A percentile compares a stretch with the other conserved stretches of the same genome.
Conservation (phyloP, 2,329 filamentous ascomycete species). For the Capronia coronata region DNA sequence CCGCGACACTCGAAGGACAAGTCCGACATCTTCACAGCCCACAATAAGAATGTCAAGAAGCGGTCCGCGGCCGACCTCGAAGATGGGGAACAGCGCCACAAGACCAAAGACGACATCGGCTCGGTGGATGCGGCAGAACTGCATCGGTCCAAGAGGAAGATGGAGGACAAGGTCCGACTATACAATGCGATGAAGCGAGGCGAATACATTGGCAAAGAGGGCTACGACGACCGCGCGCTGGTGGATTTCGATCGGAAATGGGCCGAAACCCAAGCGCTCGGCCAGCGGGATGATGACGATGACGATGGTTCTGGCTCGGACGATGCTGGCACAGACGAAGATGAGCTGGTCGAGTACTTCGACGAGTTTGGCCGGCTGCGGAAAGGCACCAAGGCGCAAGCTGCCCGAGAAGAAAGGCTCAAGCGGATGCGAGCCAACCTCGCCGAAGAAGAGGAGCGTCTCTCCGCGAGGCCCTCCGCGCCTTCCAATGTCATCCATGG, state of each 20-base stretch:
- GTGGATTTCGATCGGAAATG: constrained; percentile 97
- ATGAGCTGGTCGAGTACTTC: constrained; percentile 66
- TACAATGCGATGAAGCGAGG: constrained; percentile 89
- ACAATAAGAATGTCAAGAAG: constrained; percentile 58
- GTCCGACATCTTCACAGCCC: constrained; percentile 61
- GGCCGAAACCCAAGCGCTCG: constrained; percentile 60
- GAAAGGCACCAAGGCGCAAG: constrained; percentile 63
- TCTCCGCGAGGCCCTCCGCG: constrained; percentile 53
- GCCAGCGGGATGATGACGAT: constrained; percentile 31
- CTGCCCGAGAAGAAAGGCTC: constrained; percentile 55
- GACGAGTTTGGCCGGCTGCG: constrained; percentile 90
- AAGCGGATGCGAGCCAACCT: constrained; percentile 48
- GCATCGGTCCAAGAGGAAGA: constrained; percentile 65
- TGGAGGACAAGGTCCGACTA: constrained; percentile 83
- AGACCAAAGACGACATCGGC: constrained; percentile 54
- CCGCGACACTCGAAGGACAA: constrained; percentile 49
- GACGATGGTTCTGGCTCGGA: constrained; percentile 33
- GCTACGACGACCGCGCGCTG: constrained; percentile 45
- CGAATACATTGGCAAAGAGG: constrained; percentile 55
- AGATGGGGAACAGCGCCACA: constrained; percentile 57
- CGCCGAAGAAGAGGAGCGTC: constrained; percentile 58
- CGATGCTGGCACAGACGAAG: constrained; percentile 38
- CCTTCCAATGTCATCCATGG: constrained; percentile 74
- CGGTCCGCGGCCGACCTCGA: constrained; percentile 56
- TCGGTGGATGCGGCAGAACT: constrained; percentile 51